Evolutionary conservation across 176 grass and related monocot species (phyloP), one percentile per base, ranked within the genome.

Genomic region (Rhipidocladum racemiflorum): DNA sequence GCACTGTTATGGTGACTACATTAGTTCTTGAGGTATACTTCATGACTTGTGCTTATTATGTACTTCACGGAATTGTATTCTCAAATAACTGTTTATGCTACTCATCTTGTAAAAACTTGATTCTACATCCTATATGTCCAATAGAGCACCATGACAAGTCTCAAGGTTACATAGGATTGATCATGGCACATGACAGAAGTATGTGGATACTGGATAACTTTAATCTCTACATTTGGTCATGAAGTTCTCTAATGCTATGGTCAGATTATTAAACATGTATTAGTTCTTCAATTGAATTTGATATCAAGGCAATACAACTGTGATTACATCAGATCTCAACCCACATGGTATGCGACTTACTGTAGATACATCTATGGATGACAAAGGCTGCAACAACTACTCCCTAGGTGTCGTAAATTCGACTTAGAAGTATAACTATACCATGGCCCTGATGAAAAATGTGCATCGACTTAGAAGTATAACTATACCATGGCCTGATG

Each of bases 1-100:
- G 97, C 74, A 95, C 93, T 70, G 97, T 99, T 62, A 96, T 99
- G 97, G 97, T 99, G 54, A 99, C 97, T 74, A 99, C 97, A 70
- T 84, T 99, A 77, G 97, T 99, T 87, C 97, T 99, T 48, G 93
- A 99, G 97, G 97, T 92, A 89, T 81, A 40, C 86, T 88, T 44
- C 24, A 17, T 65, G 30, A 16, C 38, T 40, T 75, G 12, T 75
- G 45, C 13, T 67, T 60, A 49, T 13, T 56, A 50, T 77, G 25
- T 75, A 61, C 12, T 82, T 61, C 36, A 43, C 24, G 0, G 2
- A 70, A 46, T 64, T 77, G 63, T 61, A 51, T 2, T 70, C 34
- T 76, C 7, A 21, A 13, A 29, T 54, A 5, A 18, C 23, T 74
- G 29, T 24, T 43, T 67, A 49, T 74, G 6, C 0, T 56, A 53